A percentile compares a stretch with the other conserved stretches of the same genome.
Evolutionary conservation across 208 protist species (phyloP).

Genomic region (Trichomonas vaginalis): DNA sequence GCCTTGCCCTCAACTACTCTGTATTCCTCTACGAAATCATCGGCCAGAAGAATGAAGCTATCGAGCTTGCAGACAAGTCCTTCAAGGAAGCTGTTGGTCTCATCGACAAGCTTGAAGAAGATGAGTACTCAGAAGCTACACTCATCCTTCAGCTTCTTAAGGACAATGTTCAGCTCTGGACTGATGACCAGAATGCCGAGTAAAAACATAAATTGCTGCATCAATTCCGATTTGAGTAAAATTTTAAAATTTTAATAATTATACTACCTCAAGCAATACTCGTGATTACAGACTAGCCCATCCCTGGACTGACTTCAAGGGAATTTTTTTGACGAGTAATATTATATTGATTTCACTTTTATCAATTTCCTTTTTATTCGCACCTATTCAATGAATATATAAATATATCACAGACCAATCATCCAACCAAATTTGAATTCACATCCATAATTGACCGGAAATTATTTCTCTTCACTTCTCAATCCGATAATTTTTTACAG

Average conservation of each 20-base stretch:
- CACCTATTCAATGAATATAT: too few species aligned
- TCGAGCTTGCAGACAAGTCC: slow-evolving; percentile 55
- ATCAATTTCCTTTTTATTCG: too few species aligned
- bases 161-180: slow-evolving; percentile 66
- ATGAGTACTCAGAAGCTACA: slow-evolving; percentile 55
- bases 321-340: background rate
- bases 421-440: too few species aligned
- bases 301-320: background rate
- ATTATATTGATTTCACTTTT: background rate
- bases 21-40: slow-evolving; percentile 68
- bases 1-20: slow-evolving; percentile 65
- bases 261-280: background rate
- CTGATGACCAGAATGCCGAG: slow-evolving; percentile 29
- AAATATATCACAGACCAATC: too few species aligned
- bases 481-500: too few species aligned
- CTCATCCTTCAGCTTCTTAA: slow-evolving; percentile 65
- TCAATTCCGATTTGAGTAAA: background rate
- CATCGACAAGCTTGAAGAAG: background rate
- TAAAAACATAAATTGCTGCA: background rate
- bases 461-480: too few species aligned
- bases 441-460: too few species aligned
- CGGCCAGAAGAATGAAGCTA: slow-evolving; percentile 43
- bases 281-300: background rate
- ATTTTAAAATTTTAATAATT: too few species aligned
- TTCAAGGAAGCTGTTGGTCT: slow-evolving; percentile 29